Conservation (phyloP, 495 filamentous ascomycete genomes). For the Extremus antarcticus region DNA sequence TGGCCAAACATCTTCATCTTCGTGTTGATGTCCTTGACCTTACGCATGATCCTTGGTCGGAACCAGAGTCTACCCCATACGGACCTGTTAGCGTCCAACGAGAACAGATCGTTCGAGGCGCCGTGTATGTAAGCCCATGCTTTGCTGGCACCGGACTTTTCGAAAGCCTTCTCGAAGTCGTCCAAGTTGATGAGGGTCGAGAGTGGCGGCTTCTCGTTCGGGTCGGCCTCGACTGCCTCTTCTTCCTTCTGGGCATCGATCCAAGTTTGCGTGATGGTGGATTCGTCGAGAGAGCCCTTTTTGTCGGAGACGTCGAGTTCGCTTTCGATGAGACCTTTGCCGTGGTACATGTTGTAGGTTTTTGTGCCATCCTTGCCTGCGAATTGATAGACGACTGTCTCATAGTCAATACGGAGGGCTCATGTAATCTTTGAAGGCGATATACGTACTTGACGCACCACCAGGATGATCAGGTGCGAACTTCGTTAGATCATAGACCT, state of each 20-base stretch:
- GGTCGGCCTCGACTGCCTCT: conserved; percentile 4
- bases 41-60: conserved; percentile 59
- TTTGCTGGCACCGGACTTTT: conserved; percentile 51
- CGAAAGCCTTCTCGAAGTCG: conserved; percentile 61
- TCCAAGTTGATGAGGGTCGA: conserved; percentile 49
- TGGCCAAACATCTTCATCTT: conserved; percentile 52
- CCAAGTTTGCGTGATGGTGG: conserved; percentile 17
- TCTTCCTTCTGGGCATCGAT: conserved; percentile 15
- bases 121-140: conserved; percentile 77
- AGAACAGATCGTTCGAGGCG: conserved; percentile 67
- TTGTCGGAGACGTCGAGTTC: conserved; percentile 11
- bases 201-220: conserved; percentile 52
- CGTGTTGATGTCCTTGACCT: conserved; percentile 51
- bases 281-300: conserved; percentile 18
- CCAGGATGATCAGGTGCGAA: conserved; percentile 24
- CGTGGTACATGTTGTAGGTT: conserved; percentile 21
- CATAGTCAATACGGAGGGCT: too few species aligned
- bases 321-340: conserved; percentile 13
- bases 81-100: conserved; percentile 46
- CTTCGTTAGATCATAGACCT: conserved; percentile 20
- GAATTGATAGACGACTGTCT: conserved; percentile 20
- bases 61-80: conserved; percentile 57
- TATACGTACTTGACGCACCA: conserved; percentile 15
- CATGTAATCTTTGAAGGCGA: not conserved
- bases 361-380: conserved; percentile 21